Percentiles rank a stretch among this genome's conserved stretches.
Conservation (phyloP, 305 asterid species). For the Plantago coronopus region DNA sequence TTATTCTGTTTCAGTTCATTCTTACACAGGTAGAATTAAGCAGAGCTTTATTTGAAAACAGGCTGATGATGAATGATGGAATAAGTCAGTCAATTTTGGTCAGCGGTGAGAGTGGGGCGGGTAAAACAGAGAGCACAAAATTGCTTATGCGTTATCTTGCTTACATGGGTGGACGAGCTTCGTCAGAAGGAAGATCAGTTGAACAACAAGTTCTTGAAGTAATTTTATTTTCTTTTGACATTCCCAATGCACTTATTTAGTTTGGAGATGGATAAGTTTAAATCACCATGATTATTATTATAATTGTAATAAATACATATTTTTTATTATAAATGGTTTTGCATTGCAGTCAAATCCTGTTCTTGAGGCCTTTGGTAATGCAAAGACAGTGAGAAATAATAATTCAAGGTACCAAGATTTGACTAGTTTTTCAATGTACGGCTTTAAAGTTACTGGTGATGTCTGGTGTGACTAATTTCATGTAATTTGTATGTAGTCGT, state of each 20-base stretch:
- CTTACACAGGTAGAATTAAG: slow-evolving; percentile 14
- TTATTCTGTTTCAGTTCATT: slow-evolving; percentile 9
- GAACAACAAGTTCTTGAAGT: slow-evolving; percentile 88
- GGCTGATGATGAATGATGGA: slow-evolving; percentile 84
- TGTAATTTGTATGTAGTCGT: slow-evolving; percentile 50
- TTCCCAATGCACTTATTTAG: not conserved
- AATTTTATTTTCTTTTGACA: slow-evolving; percentile 17
- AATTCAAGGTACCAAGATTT: slow-evolving; percentile 54
- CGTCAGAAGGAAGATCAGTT: slow-evolving; percentile 65
- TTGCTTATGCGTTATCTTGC: slow-evolving; percentile 82
- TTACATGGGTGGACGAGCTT: slow-evolving; percentile 82
- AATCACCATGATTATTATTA: too few species aligned
- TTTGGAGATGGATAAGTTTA: not conserved
- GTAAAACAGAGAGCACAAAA: slow-evolving; percentile 89
- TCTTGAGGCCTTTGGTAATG: slow-evolving; percentile 73
- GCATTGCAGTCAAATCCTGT: slow-evolving; percentile 70
- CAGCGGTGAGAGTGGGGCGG: slow-evolving; percentile 94
- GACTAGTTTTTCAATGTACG: not conserved
- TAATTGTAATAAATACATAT: too few species aligned
- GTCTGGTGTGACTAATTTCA: slow-evolving; percentile 12
- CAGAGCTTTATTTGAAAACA: slow-evolving; percentile 23
- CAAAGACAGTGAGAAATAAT: slow-evolving; percentile 66
- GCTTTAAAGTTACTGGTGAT: slow-evolving; percentile 3
- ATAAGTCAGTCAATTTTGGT: slow-evolving; percentile 76
- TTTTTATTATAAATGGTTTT: slow-evolving; percentile 7